Percentiles rank a stretch among this genome's conserved stretches.
Evolutionary conservation across 306 rosid genomes (phyloP).

Genomic region (Rosa lucieae): DNA sequence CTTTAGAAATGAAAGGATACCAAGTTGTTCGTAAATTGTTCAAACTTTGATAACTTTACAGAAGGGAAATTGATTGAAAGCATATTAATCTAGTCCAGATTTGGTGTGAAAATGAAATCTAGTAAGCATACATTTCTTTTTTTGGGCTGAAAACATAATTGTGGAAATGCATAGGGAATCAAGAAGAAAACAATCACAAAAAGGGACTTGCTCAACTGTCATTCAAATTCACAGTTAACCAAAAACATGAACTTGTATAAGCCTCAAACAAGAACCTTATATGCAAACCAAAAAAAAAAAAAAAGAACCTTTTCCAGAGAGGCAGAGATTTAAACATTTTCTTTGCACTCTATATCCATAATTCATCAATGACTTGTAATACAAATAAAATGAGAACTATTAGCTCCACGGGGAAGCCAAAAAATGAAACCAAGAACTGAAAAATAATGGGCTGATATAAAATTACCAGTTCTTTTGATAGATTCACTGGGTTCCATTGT

Average conservation of each 20-base stretch:
- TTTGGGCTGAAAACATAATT: not conserved
- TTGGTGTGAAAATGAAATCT: not conserved
- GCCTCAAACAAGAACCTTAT: not conserved
- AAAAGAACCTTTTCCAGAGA: not conserved
- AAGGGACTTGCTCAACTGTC: not conserved
- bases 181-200: not conserved
- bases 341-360: not conserved
- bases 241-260: not conserved
- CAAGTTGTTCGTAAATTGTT: not conserved
- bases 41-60: not conserved
- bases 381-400: not conserved
- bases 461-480: slow-evolving; percentile 31
- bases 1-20: not conserved
- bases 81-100: not conserved
- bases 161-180: not conserved
- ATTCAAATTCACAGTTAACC: not conserved
- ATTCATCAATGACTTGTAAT: not conserved
- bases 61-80: not conserved
- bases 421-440: not conserved
- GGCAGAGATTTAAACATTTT: not conserved
- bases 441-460: not conserved
- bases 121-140: not conserved
- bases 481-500: slow-evolving; percentile 1
- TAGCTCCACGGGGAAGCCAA: not conserved
- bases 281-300: too few relatives aligned